Evolutionary conservation across 306 rosid genomes (phyloP).

Genomic region (Medicago lupulina): DNA sequence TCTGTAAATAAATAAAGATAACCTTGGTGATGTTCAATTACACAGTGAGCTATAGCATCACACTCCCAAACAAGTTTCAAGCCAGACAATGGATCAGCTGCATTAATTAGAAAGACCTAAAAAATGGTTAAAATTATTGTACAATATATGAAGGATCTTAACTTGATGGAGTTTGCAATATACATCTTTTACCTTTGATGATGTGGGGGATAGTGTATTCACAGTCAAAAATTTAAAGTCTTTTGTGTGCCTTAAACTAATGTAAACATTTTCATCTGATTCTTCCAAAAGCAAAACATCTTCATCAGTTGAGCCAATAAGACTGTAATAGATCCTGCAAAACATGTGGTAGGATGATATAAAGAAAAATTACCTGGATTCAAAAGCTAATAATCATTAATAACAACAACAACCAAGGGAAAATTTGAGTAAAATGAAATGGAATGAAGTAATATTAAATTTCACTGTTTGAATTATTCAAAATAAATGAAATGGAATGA

Average conservation of each 20-base stretch:
- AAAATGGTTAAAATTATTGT: constrained; percentile 52
- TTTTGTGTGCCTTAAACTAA: constrained; percentile 74
- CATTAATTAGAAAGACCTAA: constrained; percentile 90
- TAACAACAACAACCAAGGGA: background rate
- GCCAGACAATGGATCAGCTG: constrained; percentile 89
- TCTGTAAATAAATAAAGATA: constrained; percentile 82
- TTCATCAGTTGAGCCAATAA: constrained; percentile 90
- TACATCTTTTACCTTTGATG: constrained; percentile 74
- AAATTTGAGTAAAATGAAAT: constrained; percentile 1
- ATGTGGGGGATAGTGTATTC: constrained; percentile 61
- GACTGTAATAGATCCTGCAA: constrained; percentile 76
- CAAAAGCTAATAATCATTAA: constrained; percentile 28
- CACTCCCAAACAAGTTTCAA: constrained; percentile 88
- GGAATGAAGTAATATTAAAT: background rate
- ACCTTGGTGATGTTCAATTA: constrained; percentile 85
- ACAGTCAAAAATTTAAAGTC: constrained; percentile 85
- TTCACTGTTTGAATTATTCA: constrained; percentile 1
- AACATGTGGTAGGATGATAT: constrained; percentile 13
- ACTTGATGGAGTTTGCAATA: constrained; percentile 35
- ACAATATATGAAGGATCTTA: constrained; percentile 42
- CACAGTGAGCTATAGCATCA: constrained; percentile 75
- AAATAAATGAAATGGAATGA: constrained; percentile 12
- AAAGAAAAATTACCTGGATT: constrained; percentile 8
- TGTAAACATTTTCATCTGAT: constrained; percentile 63
- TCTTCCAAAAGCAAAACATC: constrained; percentile 85